Evolutionary conservation across 306 rosid genomes (phyloP), one percentile per base, ranked within the genome.

Genomic region (Cucurbita ficifolia): DNA sequence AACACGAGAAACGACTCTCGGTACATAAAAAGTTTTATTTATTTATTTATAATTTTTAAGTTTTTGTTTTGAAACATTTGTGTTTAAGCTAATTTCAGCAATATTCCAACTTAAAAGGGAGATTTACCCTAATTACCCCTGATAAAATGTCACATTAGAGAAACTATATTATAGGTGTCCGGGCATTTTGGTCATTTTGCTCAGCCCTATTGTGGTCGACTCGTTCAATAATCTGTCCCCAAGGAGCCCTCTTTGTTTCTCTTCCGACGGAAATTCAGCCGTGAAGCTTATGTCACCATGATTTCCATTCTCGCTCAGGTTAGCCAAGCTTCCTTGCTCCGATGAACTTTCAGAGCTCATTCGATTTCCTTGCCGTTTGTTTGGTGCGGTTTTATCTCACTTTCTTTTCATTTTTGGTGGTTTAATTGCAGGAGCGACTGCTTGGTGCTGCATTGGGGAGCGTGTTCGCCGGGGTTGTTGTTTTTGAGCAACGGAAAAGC

Each of bases 381-480:
- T 48, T 14, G 3, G 6, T 14, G 16, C 17, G 33, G 4, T 45
- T 48, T 69, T 14, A 45, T 69, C 46, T 50, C 6, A 13, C 51
- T 16, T 16, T 70, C 21, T 49, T 48, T 49, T 16, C 10, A 18
- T 8, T 70, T 50, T 50, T 8, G n/a, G 42, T 24, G 29, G 59
- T 70, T 33, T 6, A 17, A 69, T 49, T 77, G 61, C 82, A 88
- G 97, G 96, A 92, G 75, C 92, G 95, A 78, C 81, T 92, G 4
- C 81, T 92, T n/a, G 97, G 96, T 57, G 89, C 85, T 76, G 85
- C 97, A 51, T 75, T 89, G 59, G 99, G 97, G 70, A 82, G 79
- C 76, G 22, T 83, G 40, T 74, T 95, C 45, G 76, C 91, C 39
- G 97, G 96, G 43, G 59, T 79, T 36, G 70, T 88, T 35, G 88